These are phyloP conservation scores for Alternaria sp. DNA, from an alignment of 2,329 filamentous ascomycete species.

Conservation along the genomic window DNA sequence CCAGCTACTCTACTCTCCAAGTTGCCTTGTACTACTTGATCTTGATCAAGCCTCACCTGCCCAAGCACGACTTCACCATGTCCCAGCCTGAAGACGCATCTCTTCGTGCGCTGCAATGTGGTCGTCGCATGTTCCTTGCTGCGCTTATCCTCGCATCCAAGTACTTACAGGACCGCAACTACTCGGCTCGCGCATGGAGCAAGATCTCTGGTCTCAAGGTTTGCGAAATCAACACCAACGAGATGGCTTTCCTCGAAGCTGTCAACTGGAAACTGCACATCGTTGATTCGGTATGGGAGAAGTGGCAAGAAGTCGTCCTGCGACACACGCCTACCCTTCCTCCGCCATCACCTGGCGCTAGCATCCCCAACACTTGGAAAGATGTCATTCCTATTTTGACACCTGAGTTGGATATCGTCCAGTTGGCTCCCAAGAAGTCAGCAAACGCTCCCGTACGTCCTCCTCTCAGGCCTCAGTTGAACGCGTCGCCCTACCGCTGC, in stretches of 20 bases:
- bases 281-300: conserved; percentile 83
- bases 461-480: conserved; percentile 32
- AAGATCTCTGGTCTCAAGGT: conserved; percentile 98
- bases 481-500: conserved; percentile 29
- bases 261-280: conserved; percentile 97
- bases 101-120: conserved; percentile 86
- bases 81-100: conserved; percentile 79
- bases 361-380: conserved; percentile 53
- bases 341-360: conserved; percentile 47
- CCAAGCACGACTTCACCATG: conserved; percentile 82
- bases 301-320: conserved; percentile 92
- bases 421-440: conserved; percentile 46
- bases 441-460: conserved; percentile 36
- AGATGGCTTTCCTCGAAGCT: conserved; percentile 86
- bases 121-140: conserved; percentile 94
- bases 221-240: conserved; percentile 94
- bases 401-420: conserved; percentile 61
- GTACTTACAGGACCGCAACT: conserved; percentile 97
- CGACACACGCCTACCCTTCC: conserved; percentile 73
- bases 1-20: conserved; percentile 96
- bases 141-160: conserved; percentile 96
- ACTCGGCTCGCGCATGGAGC: conserved; percentile 96
- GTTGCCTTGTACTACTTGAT: conserved; percentile 96
- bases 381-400: conserved; percentile 62
- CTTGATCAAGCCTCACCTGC: conserved; percentile 89